Conservation (phyloP, 495 filamentous ascomycete genomes). For the Neurospora sp. region DNA sequence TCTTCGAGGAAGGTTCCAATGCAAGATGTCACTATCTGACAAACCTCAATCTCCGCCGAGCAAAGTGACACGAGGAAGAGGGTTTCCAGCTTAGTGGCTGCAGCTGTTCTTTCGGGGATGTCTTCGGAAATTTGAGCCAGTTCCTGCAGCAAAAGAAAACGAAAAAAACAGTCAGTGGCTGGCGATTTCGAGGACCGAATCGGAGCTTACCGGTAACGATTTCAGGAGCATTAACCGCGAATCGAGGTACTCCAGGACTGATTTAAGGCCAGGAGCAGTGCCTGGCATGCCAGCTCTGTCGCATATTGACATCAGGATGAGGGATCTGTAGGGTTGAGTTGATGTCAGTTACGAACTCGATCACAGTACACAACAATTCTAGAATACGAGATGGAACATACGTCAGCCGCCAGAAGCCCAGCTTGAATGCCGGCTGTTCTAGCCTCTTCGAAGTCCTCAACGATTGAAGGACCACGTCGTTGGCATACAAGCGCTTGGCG, state of each 20-base stretch:
- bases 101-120: conserved; percentile 36
- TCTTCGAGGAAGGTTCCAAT: conserved; percentile 55
- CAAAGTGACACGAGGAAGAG: conserved; percentile 51
- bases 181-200: not conserved
- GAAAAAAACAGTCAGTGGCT: not conserved
- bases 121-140: conserved; percentile 38
- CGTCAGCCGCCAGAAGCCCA: conserved; percentile 45
- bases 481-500: conserved; percentile 36
- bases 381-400: conserved; percentile 21
- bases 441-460: conserved; percentile 32
- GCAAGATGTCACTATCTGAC: conserved; percentile 49
- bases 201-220: conserved; percentile 31
- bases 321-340: conserved; percentile 26
- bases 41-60: conserved; percentile 51
- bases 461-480: conserved; percentile 23
- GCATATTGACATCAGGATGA: conserved; percentile 40
- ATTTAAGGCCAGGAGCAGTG: conserved; percentile 30
- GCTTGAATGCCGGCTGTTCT: conserved; percentile 27
- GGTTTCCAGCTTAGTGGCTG: conserved; percentile 45
- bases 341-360: conserved; percentile 6
- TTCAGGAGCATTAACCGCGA: conserved; percentile 36
- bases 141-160: conserved; percentile 23
- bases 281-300: conserved; percentile 34
- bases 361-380: not conserved
- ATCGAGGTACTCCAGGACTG: conserved; percentile 43